Base-by-base conservation (phyloP, 768 basidiomycete species). In the Lanmaoa rubissima region DNA sequence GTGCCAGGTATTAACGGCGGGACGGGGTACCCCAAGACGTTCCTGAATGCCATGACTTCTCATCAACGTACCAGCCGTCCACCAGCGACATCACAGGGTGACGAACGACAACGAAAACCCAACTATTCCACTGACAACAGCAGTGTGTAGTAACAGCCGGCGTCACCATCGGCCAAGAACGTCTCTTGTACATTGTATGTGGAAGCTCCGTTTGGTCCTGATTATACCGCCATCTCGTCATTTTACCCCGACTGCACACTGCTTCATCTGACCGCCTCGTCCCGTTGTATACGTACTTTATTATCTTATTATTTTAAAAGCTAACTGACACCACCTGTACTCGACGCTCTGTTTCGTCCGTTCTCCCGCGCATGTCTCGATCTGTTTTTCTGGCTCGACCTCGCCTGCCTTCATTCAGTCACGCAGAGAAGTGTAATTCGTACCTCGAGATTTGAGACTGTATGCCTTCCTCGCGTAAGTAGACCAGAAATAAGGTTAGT, bases 1-100 rank as follows among this genome's bases (percentile, higher is more conserved):
- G 84, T 84, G 34, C 82, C 83, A 38, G 78, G 79, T 16, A 64
- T 69, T 28, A 65, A 45, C 19, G 59, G 61, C 19, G 67, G 65
- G 19, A 53, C 66, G 12, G 60, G 61, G 9, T 64, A 73, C 41
- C 57, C 66, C 42, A 72, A 61, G 56, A 62, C 69, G 26, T 72
- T 71, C 53, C 50, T 69, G 48, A 70, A 65, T 17, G 62, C 65
- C 2, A 48, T 60, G 44, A 28, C 56, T 13, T 36, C 63, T 28
- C 58, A 69, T 14, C 62, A 64, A 49, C 60, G 65, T 21, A 43
- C 49, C 31, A 45, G 51, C 39, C 72, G 60, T 31, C 45, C 66
- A 35, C 46, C 57, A 7, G 32, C 38, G 10, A 51, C 28, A 48
- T 28, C 55, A 13, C 69, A 61, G 14, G 53, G 60, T 21, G 68